A percentile compares a stretch with the other conserved stretches of the same genome.
These are phyloP conservation scores for Phialophora chinensis DNA, from an alignment of 2,329 filamentous ascomycete species.

Conservation along the genomic window DNA sequence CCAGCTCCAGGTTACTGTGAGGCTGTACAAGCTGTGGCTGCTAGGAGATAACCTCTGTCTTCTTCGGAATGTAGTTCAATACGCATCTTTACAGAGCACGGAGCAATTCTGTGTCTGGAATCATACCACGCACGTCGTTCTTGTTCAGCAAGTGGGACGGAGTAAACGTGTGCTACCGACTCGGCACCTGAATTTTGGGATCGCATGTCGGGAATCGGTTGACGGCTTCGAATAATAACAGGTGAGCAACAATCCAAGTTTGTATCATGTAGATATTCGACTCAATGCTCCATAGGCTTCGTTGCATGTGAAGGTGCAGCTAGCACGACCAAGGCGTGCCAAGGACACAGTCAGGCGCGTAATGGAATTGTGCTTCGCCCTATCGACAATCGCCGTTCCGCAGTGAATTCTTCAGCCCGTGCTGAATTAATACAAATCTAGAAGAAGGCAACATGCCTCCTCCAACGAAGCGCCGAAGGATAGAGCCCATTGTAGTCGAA, in stretches of 20 bases:
- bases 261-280: background rate
- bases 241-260: background rate
- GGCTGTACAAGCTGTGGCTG: no score
- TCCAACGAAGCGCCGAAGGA: slow-evolving; percentile 70
- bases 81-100: background rate
- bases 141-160: background rate
- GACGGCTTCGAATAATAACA: background rate
- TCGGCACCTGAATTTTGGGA: background rate
- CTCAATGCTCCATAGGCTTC: background rate
- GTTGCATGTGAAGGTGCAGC: background rate
- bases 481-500: slow-evolving; percentile 64
- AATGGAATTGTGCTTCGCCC: background rate
- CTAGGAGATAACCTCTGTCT: no score
- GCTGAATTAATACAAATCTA: background rate
- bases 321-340: background rate
- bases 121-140: no score
- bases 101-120: background rate
- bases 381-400: background rate
- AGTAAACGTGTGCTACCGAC: background rate
- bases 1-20: no score
- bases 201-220: background rate
- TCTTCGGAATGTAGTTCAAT: no score
- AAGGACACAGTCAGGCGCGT: background rate
- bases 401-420: background rate
- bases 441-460: slow-evolving; percentile 54